Evolutionary conservation across 202 grass and related monocot species (phyloP).

Genomic region (Musa balbisiana): DNA sequence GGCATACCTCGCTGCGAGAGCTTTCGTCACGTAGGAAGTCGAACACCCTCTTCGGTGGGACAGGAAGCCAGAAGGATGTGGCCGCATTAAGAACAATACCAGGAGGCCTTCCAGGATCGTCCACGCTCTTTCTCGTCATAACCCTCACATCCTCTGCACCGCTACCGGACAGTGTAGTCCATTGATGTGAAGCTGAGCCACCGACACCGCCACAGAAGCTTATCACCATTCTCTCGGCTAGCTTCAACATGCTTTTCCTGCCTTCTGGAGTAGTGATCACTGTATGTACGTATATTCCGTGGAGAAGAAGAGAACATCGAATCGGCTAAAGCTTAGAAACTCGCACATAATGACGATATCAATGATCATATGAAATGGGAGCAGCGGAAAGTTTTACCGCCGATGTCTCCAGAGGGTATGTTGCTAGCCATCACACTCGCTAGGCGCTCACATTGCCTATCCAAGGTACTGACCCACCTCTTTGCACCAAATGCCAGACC

Average conservation of each 20-base stretch:
- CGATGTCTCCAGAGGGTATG: not conserved
- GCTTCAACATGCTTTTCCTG: not conserved
- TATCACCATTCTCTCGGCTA: not conserved
- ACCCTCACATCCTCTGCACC: not conserved
- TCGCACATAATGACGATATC: no score
- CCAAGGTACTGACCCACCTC: not conserved
- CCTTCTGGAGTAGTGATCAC: not conserved
- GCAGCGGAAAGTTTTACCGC: no score
- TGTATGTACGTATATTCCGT: no score
- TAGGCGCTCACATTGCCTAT: not conserved
- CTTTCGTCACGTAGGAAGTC: not conserved
- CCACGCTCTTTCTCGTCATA: not conserved
- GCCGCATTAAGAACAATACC: not conserved
- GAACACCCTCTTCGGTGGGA: not conserved
- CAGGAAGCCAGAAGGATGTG: not conserved
- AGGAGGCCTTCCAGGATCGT: not conserved
- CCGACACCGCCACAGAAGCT: constrained; percentile 1
- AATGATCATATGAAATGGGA: no score
- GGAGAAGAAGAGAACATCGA: not conserved
- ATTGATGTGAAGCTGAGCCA: not conserved
- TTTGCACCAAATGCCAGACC: not conserved
- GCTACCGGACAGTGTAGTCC: not conserved
- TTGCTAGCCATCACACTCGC: not conserved
- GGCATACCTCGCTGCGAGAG: not conserved
- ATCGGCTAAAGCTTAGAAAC: no score